Percentiles rank a stretch among this genome's conserved stretches.
Conservation (phyloP, 1,284 basidiomycete species). For the Bjerkandera adusta region DNA sequence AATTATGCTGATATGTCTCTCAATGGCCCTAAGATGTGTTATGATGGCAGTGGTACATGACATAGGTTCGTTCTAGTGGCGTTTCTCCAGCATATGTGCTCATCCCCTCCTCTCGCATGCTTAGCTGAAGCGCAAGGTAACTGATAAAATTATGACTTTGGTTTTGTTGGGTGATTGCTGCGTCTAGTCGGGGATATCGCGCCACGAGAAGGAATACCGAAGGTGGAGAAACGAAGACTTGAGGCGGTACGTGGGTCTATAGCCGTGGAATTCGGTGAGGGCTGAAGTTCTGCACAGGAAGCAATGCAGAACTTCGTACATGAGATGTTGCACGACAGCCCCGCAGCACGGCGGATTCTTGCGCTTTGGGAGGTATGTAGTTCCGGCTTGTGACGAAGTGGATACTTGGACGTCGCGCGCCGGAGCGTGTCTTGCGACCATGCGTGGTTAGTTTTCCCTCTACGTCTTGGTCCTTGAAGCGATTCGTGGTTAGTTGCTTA, state of each 20-base stretch:
- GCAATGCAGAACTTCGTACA: constrained; percentile 91
- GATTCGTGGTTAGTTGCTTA: not conserved
- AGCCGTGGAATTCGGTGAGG: not conserved
- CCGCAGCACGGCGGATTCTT: constrained; percentile 77
- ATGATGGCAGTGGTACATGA: constrained; percentile 93
- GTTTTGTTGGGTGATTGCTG: not conserved
- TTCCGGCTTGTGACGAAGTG: too few species aligned
- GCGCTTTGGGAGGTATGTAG: constrained; percentile 73
- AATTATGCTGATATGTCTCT: not conserved
- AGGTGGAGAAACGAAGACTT: constrained; percentile 75
- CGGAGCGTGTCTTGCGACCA: too few species aligned
- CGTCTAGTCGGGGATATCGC: constrained; percentile 87
- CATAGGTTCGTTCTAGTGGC: constrained; percentile 50
- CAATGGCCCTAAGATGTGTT: constrained; percentile 61
- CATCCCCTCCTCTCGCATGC: not conserved
- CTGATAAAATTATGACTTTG: not conserved
- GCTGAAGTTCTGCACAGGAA: constrained; percentile 46
- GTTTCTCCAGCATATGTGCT: not conserved
- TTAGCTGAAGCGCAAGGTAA: constrained; percentile 78
- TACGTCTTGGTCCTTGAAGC: not conserved
- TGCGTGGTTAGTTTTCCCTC: too few species aligned
- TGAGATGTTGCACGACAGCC: constrained; percentile 84
- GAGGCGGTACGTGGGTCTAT: constrained; percentile 53
- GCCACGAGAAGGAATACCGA: constrained; percentile 84
- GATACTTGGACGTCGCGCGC: too few species aligned